Evolutionary conservation across 176 grass and related monocot genomes (phyloP), one percentile per base, ranked within the genome.

Genomic region (Juncus effusus): DNA sequence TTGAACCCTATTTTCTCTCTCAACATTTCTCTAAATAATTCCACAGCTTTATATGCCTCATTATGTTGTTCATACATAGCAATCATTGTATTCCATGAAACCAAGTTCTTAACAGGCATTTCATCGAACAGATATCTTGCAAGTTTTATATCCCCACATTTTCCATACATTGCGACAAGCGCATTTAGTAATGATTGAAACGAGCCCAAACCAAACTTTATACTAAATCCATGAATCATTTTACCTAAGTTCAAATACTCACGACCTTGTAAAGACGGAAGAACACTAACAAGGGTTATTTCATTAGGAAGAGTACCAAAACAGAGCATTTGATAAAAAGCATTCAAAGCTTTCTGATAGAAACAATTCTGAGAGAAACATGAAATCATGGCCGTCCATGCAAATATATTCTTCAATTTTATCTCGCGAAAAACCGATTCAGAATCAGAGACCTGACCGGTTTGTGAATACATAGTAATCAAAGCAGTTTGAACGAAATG

Each of bases 41-140:
- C 88, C 67, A 91, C 85, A 5, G 93, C 81, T 19, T 77, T 47
- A 10, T 39, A 38, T 1, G 60, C 82, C 52, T 82, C 49, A 49
- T 52, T 70, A 2, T 65, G 59, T 54, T 91, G 87, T 50, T 96
- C 85, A 74, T 88, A 81, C 66, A 83, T 77, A 10, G 92, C 84
- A 54, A 96, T 77, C 92, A 96, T 96, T 0, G 92, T 86, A 78
- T 86, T 96, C 92, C 92, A 96, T 7, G 87, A 88, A 74, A 81
- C 79, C 42, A 86, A 77, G 16, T 54, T 81, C 16, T 75, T 85
- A 0, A 6, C 13, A 0, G n/a, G 41, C 82, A 91, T 88, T 41
- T 67, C 71, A 58, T 91, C 51, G 39, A 96, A 86, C 62, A 96
- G 5, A 41, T 42, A 82, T 8, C 67, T 19, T 6, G 92, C 87